phyloP scores from a whole-genome alignment of 768 basidiomycete species.

The Trametes elegans region DNA sequence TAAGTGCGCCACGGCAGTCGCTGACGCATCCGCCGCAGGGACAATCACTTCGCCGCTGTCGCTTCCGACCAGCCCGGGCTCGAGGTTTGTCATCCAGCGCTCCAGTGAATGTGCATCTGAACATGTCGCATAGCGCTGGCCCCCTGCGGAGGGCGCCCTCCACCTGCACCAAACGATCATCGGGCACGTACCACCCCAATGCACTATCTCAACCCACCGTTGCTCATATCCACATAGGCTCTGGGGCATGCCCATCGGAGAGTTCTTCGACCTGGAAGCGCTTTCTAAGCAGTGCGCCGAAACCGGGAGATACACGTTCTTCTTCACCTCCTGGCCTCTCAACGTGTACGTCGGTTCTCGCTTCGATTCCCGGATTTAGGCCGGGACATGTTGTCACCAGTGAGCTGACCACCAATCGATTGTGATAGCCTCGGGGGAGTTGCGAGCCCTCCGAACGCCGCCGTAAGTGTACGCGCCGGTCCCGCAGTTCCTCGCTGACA shows the following conservation, averaged over 20 bases:
- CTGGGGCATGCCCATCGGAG: slow-evolving; percentile 79
- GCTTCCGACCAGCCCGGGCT: slow-evolving; percentile 67
- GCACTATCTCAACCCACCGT: not conserved
- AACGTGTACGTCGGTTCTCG: slow-evolving; percentile 54
- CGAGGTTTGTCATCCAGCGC: slow-evolving; percentile 40
- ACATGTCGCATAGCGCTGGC: slow-evolving; percentile 49
- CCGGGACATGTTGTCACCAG: no score
- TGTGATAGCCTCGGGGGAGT: slow-evolving; percentile 63
- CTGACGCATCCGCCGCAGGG: slow-evolving; percentile 37
- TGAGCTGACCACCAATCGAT: no score
- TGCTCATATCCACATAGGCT: slow-evolving; percentile 35
- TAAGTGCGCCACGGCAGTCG: no score
- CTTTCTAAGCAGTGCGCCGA: slow-evolving; percentile 55
- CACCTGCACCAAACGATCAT: slow-evolving; percentile 23
- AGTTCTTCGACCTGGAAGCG: slow-evolving; percentile 70
- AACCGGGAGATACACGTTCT: slow-evolving; percentile 65
- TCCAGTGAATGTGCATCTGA: not conserved
- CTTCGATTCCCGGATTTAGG: not conserved
- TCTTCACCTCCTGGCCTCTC: slow-evolving; percentile 75
- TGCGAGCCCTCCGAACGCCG: slow-evolving; percentile 70
- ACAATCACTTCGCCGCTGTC: slow-evolving; percentile 70
- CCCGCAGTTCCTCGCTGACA: no score
- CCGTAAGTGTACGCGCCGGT: slow-evolving; percentile 44
- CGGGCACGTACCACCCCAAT: not conserved
- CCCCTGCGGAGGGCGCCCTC: slow-evolving; percentile 39